A percentile compares a stretch with the other conserved stretches of the same genome.
Conservation (phyloP, 352 stramenopile genomes). For the Globisporangium nagaii region DNA sequence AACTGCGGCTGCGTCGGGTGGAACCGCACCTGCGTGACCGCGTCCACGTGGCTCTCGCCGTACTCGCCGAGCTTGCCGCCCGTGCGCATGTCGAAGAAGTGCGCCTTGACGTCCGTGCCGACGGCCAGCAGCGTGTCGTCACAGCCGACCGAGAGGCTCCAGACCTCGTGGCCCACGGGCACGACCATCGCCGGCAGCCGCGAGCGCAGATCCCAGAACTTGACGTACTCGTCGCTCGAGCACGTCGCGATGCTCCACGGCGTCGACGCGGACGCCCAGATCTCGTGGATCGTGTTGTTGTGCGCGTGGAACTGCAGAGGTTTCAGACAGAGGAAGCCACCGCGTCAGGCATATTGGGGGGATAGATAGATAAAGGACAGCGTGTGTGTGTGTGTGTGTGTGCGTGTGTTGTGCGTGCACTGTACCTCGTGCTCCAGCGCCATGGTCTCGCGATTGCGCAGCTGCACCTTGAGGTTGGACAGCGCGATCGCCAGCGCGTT, state of each 20-base stretch:
- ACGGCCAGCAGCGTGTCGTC: slow-evolving; percentile 71
- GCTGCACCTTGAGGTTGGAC: slow-evolving; percentile 58
- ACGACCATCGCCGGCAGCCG: slow-evolving; percentile 55
- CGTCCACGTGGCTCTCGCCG: slow-evolving; percentile 85
- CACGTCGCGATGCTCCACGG: slow-evolving; percentile 72
- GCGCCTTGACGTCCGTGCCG: slow-evolving; percentile 68
- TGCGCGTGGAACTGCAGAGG: slow-evolving; percentile 79
- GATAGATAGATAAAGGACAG: background rate
- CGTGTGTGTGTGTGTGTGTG: background rate
- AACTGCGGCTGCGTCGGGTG: slow-evolving; percentile 70
- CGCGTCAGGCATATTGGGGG: too few species aligned
- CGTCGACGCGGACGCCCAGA: slow-evolving; percentile 62
- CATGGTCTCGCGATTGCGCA: slow-evolving; percentile 66
- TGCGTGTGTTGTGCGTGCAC: background rate
- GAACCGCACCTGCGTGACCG: slow-evolving; percentile 85
- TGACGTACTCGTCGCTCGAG: slow-evolving; percentile 82
- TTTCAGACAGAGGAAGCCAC: too few species aligned
- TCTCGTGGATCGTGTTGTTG: slow-evolving; percentile 74
- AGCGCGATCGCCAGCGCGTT: slow-evolving; percentile 60
- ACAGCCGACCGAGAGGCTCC: slow-evolving; percentile 72
- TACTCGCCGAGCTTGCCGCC: slow-evolving; percentile 70
- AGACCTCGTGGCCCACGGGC: slow-evolving; percentile 62
- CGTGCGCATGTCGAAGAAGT: slow-evolving; percentile 80
- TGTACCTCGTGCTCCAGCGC: slow-evolving; percentile 48
- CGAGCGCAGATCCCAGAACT: slow-evolving; percentile 79